Conservation (phyloP, 164 flowering plant genomes). For the Umbilicus rupestris region DNA sequence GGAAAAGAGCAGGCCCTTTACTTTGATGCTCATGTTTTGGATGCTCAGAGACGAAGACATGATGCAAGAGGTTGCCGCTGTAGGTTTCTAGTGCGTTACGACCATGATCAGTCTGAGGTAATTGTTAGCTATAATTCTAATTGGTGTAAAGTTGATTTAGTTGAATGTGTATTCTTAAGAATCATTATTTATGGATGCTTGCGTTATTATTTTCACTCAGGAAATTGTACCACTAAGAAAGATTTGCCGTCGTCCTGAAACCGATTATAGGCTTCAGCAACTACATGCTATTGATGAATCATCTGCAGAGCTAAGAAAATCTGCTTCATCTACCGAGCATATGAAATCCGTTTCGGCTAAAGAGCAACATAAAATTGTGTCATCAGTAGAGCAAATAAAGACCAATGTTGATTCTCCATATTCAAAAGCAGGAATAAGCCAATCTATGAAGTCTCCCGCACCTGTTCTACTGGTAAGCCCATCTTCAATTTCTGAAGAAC, state of each 20-base stretch:
- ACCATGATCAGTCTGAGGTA: constrained; percentile 96
- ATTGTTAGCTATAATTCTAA: constrained; percentile 16
- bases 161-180: neutral
- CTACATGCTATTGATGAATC: constrained; percentile 49
- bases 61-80: constrained; percentile 99
- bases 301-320: constrained; percentile 11
- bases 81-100: constrained; percentile 91
- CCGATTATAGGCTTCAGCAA: constrained; percentile 77
- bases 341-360: constrained; percentile 18
- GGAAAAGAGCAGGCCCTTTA: constrained; percentile 99
- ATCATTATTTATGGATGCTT: constrained; percentile 18
- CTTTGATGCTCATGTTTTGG: constrained; percentile 95
- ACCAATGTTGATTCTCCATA: neutral
- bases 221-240: constrained; percentile 87
- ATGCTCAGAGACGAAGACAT: constrained; percentile 91
- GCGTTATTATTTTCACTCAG: constrained; percentile 20
- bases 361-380: constrained; percentile 23
- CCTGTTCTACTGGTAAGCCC: neutral
- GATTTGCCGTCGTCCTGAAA: constrained; percentile 92
- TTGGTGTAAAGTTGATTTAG: neutral
- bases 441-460: constrained; percentile 16
- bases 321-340: constrained; percentile 24
- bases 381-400: constrained; percentile 1
- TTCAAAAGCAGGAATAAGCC: constrained; percentile 11
- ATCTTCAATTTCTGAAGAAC: neutral